Conservation (phyloP, 305 asterid genomes). For the Nicotiana rustica region DNA sequence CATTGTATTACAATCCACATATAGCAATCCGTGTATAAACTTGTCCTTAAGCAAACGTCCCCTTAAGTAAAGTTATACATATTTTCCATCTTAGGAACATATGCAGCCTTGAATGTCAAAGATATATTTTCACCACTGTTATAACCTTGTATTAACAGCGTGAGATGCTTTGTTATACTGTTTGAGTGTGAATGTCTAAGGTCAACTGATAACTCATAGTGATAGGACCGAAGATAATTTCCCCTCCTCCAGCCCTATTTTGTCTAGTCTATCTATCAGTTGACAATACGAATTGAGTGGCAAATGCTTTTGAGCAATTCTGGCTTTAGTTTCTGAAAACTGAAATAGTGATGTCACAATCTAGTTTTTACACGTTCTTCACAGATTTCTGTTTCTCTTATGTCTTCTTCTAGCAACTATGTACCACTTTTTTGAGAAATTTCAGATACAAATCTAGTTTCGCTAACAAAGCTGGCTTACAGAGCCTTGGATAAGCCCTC, state of each 20-base stretch:
- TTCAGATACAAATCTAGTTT: neutral
- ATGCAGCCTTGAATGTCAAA: neutral
- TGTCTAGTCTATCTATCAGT: neutral
- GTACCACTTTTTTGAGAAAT: neutral
- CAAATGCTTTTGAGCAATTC: neutral
- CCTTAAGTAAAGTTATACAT: neutral
- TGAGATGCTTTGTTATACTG: neutral
- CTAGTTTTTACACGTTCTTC: neutral
- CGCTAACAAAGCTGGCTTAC: neutral
- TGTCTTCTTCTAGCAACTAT: neutral
- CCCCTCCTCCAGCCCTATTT: neutral
- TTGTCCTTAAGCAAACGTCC: neutral
- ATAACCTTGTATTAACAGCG: neutral
- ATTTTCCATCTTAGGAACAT: neutral
- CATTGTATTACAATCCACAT: neutral
- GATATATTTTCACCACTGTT: neutral
- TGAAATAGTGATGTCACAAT: neutral
- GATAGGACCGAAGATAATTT: neutral
- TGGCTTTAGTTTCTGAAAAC: neutral
- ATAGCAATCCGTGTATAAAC: neutral
- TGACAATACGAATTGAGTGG: neutral
- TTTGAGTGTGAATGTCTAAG: neutral
- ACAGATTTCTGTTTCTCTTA: neutral
- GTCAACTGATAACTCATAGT: neutral
- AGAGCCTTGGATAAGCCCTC: neutral